These are phyloP conservation scores for Puccinia horiana DNA, from an alignment of 1,284 basidiomycete genomes.

Conservation along the genomic window DNA sequence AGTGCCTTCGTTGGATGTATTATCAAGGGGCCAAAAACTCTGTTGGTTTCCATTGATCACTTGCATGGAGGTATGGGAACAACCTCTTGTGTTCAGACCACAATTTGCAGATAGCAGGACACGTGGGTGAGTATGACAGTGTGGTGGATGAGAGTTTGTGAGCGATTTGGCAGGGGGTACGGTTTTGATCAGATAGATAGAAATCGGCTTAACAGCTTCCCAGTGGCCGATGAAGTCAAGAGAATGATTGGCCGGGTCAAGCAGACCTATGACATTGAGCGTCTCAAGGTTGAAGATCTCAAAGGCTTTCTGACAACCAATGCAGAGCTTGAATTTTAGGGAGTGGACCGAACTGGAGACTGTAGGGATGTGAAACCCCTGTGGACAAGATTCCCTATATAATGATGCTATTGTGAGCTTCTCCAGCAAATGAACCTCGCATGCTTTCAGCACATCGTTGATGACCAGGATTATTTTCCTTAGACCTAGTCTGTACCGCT, in stretches of 20 bases:
- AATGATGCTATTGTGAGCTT: neutral
- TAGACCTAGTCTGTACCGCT: slow-evolving; percentile 60
- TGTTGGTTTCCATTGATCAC: neutral
- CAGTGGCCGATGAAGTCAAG: slow-evolving; percentile 91
- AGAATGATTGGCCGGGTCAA: slow-evolving; percentile 87
- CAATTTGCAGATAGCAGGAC: neutral
- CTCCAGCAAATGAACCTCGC: slow-evolving; percentile 69
- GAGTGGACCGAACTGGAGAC: slow-evolving; percentile 96
- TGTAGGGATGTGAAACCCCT: slow-evolving; percentile 98
- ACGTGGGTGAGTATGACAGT: slow-evolving; percentile 12
- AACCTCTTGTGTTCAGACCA: slow-evolving; percentile 21
- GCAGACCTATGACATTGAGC: slow-evolving; percentile 89
- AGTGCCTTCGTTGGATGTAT: neutral
- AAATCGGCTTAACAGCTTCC: slow-evolving; percentile 87
- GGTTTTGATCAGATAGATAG: slow-evolving; percentile 86
- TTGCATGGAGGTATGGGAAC: neutral
- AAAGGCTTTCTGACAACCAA: slow-evolving; percentile 97
- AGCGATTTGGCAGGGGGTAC: slow-evolving; percentile 58
- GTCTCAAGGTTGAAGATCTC: slow-evolving; percentile 98
- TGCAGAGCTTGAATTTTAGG: slow-evolving; percentile 94
- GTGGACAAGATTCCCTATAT: neutral
- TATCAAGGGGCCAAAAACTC: neutral
- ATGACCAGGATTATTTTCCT: slow-evolving; percentile 83
- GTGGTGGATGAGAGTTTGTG: too few species aligned
- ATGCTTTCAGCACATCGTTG: slow-evolving; percentile 89